A percentile compares a stretch with the other conserved stretches of the same genome.
phyloP scores from a whole-genome alignment of 257 asterid species.

The Solanum pimpinellifolium region DNA sequence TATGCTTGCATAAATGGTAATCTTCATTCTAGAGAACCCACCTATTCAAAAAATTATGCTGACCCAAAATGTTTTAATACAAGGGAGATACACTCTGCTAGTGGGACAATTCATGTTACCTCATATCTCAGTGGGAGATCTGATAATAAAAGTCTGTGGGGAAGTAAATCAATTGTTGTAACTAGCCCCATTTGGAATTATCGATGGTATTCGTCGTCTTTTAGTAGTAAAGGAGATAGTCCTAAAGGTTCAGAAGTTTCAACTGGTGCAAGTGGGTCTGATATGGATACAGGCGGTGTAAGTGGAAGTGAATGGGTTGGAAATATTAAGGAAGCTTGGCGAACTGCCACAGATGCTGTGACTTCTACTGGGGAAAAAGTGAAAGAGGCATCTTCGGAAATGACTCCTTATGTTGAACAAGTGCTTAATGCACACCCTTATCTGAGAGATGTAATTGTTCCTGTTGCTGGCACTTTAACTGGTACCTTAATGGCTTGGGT shows the following conservation, averaged over 20 bases:
- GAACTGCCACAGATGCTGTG: slow-evolving; percentile 34
- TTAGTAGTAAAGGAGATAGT: slow-evolving; percentile 19
- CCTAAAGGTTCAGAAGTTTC: slow-evolving; percentile 11
- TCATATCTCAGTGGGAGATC: not conserved
- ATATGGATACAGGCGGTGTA: slow-evolving; percentile 29
- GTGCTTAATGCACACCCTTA: slow-evolving; percentile 64
- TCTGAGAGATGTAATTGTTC: slow-evolving; percentile 78
- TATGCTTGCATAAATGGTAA: slow-evolving; percentile 5
- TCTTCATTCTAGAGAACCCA: slow-evolving; percentile 16
- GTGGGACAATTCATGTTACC: not conserved
- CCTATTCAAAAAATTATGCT: slow-evolving; percentile 3
- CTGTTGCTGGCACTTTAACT: slow-evolving; percentile 59
- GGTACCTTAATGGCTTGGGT: slow-evolving; percentile 75
- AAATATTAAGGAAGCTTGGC: slow-evolving; percentile 51
- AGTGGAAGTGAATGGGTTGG: slow-evolving; percentile 39
- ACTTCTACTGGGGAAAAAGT: slow-evolving; percentile 48
- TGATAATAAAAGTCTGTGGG: slow-evolving; percentile 3
- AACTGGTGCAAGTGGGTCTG: slow-evolving; percentile 18
- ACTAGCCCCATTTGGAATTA: slow-evolving; percentile 10
- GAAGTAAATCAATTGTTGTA: slow-evolving; percentile 21
- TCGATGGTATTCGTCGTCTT: slow-evolving; percentile 40
- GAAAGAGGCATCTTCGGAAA: slow-evolving; percentile 44
- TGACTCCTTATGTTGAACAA: slow-evolving; percentile 52
- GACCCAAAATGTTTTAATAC: slow-evolving; percentile 12
- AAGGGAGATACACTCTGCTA: slow-evolving; percentile 8